These are phyloP conservation scores for Chrysoporthe puriensis DNA, from an alignment of 2,329 filamentous ascomycete genomes.

Conservation along the genomic window DNA sequence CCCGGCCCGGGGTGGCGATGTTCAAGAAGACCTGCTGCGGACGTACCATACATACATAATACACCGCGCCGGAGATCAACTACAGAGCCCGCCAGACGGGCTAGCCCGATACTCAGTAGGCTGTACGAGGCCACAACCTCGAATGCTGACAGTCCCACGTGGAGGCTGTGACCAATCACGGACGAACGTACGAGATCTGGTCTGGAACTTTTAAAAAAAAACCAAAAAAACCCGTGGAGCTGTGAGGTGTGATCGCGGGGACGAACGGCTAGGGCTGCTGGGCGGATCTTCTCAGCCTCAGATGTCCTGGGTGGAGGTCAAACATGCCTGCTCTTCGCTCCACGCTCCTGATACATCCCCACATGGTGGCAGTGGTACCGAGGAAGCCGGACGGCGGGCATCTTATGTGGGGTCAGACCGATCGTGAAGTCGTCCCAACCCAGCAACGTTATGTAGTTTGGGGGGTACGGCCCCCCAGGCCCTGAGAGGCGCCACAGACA, in stretches of 20 bases:
- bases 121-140: conserved; percentile 38
- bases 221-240: neutral
- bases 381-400: neutral
- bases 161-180: neutral
- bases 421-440: neutral
- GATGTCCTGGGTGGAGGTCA: neutral
- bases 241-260: neutral
- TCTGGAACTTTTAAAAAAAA: neutral
- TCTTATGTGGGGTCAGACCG: neutral
- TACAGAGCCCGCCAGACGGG: neutral
- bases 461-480: neutral
- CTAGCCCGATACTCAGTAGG: neutral
- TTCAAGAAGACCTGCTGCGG: neutral
- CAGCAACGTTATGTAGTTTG: neutral
- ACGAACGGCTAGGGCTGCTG: neutral
- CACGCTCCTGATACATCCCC: neutral
- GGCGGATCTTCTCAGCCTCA: neutral
- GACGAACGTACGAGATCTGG: neutral
- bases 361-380: neutral
- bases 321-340: neutral
- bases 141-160: neutral
- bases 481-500: neutral
- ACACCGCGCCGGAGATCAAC: neutral
- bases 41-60: too few species aligned
- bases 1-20: neutral